A percentile compares a stretch with the other conserved stretches of the same genome.
phyloP scores from a whole-genome alignment of 202 grass and related monocot genomes.

The Sporobolus alterniflorus region DNA sequence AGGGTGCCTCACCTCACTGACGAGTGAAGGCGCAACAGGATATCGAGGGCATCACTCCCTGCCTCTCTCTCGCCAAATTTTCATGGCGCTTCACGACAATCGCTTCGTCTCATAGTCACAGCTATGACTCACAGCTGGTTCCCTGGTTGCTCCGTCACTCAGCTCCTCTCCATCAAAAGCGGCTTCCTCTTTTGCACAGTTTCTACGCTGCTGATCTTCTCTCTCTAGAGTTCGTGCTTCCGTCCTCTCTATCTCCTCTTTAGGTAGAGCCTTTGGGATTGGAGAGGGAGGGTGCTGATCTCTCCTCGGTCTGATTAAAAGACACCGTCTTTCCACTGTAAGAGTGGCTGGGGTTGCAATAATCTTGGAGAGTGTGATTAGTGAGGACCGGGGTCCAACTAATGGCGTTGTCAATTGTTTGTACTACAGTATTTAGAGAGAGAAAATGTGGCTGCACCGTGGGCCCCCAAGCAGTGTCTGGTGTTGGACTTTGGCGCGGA shows the following conservation, averaged over 20 bases:
- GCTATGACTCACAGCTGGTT: conserved; percentile 14
- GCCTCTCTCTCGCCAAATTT: not conserved
- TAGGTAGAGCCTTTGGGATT: conserved; percentile 25
- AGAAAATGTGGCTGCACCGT: too few relatives aligned
- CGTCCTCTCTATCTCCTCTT: not conserved
- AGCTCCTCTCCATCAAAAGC: not conserved
- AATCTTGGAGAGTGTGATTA: conserved; percentile 33
- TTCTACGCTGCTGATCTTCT: not conserved
- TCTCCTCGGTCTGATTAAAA: not conserved
- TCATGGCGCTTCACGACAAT: not conserved
- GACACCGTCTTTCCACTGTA: not conserved
- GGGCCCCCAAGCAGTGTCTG: too few relatives aligned
- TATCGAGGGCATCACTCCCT: not conserved
- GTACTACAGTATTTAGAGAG: too few relatives aligned
- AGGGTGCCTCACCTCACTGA: conserved; percentile 6
- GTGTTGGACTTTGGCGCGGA: too few relatives aligned
- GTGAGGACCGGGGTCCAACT: not conserved
- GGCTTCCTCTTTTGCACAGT: not conserved
- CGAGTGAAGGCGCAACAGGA: not conserved
- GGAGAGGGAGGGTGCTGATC: not conserved
- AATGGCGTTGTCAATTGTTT: not conserved
- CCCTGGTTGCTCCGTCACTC: not conserved
- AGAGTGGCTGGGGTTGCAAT: not conserved
- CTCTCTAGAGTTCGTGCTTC: not conserved
- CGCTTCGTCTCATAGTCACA: too few relatives aligned